Percentiles rank a stretch among this genome's conserved stretches.
Conservation (phyloP, 1,284 basidiomycete genomes). For the Naganishia liquefaciens region DNA sequence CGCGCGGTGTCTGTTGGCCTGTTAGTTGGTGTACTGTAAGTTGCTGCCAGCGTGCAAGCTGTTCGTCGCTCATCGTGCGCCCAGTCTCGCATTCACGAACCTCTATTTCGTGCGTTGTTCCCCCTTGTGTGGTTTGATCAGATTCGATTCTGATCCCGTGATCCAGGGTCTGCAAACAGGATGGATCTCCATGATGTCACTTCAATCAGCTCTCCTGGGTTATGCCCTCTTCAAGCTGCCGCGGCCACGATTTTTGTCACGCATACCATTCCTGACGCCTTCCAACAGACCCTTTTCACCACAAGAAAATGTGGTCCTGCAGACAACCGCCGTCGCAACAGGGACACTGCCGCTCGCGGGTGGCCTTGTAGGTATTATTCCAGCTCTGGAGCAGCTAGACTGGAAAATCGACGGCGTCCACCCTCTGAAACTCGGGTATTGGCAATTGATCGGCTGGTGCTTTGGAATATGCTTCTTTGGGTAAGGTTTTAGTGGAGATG, state of each 20-base stretch:
- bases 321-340: constrained; percentile 92
- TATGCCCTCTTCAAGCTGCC: constrained; percentile 76
- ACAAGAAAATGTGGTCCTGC: constrained; percentile 88
- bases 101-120: constrained; percentile 46
- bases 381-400: constrained; percentile 77
- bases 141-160: not conserved
- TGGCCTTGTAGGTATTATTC: constrained; percentile 91
- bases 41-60: not conserved
- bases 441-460: constrained; percentile 76
- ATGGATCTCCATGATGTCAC: constrained; percentile 73
- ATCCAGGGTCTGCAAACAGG: constrained; percentile 49
- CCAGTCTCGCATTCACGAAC: constrained; percentile 51
- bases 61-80: not conserved
- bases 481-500: constrained; percentile 52
- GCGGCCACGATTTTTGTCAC: constrained; percentile 58
- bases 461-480: constrained; percentile 89
- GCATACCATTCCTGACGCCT: constrained; percentile 23
- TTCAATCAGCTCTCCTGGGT: constrained; percentile 88
- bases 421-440: constrained; percentile 73
- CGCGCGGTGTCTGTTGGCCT: constrained; percentile 51
- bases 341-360: constrained; percentile 83
- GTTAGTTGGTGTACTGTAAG: constrained; percentile 46
- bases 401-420: constrained; percentile 70
- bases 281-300: constrained; percentile 65
- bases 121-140: no score